Evolutionary conservation across 441 rosid genomes (phyloP).

Genomic region (Geranium incanum): DNA sequence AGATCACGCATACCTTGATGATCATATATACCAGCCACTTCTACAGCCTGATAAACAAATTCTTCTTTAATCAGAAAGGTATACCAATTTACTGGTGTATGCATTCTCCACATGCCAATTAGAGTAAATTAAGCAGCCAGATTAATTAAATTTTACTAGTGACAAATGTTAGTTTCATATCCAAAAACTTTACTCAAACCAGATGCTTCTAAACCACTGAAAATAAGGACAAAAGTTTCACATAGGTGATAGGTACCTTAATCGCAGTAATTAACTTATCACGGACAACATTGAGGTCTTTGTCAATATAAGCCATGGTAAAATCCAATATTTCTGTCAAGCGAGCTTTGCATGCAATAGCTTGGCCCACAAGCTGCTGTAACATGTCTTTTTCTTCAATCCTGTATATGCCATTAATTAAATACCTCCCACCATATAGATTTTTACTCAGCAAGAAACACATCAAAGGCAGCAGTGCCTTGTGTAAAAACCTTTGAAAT

Average conservation of each 20-base stretch:
- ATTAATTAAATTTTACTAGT: background rate
- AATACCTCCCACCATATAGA: background rate
- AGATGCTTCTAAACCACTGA: background rate
- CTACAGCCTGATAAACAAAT: conserved; percentile 40
- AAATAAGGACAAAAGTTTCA: conserved; percentile 11
- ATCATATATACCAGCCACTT: conserved; percentile 44
- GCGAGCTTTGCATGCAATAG: conserved; percentile 34
- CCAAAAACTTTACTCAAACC: background rate
- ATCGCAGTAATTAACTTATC: conserved; percentile 42
- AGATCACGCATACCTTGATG: conserved; percentile 33
- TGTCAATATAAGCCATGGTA: conserved; percentile 31
- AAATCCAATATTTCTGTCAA: conserved; percentile 40
- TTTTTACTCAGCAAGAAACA: background rate
- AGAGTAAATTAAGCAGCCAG: background rate
- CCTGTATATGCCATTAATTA: conserved; percentile 32
- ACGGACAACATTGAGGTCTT: conserved; percentile 30
- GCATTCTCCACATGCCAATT: background rate
- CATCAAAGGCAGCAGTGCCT: background rate
- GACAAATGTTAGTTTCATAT: background rate
- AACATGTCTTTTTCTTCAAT: conserved; percentile 43
- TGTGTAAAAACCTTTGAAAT: background rate
- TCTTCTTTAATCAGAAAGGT: conserved; percentile 12
- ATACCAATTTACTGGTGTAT: background rate
- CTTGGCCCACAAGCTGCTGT: conserved; percentile 40
- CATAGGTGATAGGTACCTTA: conserved; percentile 35